These are phyloP conservation scores for Ustulina deusta DNA, from an alignment of 2,329 filamentous ascomycete species.

Conservation along the genomic window DNA sequence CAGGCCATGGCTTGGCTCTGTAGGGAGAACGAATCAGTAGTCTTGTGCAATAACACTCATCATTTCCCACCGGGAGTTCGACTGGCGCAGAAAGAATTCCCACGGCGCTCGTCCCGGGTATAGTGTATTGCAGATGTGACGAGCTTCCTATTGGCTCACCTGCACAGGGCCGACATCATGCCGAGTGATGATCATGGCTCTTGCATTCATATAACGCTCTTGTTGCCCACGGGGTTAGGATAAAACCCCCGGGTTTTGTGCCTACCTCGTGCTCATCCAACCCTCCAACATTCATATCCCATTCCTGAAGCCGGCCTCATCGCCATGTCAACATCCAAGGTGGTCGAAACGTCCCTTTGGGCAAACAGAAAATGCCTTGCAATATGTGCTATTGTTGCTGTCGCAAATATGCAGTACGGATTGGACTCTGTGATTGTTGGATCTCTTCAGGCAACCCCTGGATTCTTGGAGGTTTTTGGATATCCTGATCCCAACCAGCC, in stretches of 20 bases:
- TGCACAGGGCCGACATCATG: constrained; percentile 9
- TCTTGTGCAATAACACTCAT: neutral
- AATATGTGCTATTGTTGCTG: constrained; percentile 60
- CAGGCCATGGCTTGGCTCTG: neutral
- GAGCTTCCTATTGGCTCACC: constrained; percentile 32
- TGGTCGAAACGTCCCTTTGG: constrained; percentile 54
- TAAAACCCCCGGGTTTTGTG: neutral
- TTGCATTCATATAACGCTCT: neutral
- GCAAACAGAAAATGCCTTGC: constrained; percentile 59
- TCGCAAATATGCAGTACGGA: constrained; percentile 65
- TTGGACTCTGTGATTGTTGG: constrained; percentile 61
- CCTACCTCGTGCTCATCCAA: neutral
- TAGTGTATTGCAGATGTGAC: constrained; percentile 26
- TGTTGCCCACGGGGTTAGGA: neutral
- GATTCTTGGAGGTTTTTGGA: constrained; percentile 64
- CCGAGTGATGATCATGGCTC: constrained; percentile 16
- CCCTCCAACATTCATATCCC: neutral
- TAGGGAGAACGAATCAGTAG: neutral
- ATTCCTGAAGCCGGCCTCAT: neutral
- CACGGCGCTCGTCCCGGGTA: neutral
- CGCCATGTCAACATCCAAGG: constrained; percentile 42
- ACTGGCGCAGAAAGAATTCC: too few relatives aligned
- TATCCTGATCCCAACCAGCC: constrained; percentile 55
- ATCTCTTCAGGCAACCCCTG: constrained; percentile 63
- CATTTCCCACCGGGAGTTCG: neutral